Evolutionary conservation across 2,329 filamentous ascomycete species (phyloP), one percentile per base, ranked within the genome.

Genomic region (Gnomoniopsis sp.): DNA sequence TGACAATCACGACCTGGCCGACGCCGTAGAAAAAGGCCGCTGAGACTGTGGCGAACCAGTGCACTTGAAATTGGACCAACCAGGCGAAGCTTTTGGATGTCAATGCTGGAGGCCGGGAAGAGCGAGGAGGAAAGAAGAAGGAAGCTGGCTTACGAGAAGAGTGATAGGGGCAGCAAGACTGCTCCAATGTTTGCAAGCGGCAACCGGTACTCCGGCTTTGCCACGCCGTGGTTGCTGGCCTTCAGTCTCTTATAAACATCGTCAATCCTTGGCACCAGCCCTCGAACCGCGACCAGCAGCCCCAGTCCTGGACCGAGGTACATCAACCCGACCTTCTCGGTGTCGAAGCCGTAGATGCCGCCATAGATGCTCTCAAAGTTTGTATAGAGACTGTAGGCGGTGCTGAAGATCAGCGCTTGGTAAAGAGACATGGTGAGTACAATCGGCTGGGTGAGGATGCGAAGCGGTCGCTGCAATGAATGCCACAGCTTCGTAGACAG

Each of bases 1-100:
- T 77, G 63, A 83, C 84, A 1, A 76, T 72, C 6, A 78, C 72
- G 49, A 82, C 75, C 64, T 80, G 76, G 3, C 81, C 81, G 2
- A 76, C 67, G 0, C 79, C 78, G 57, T 84, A 77, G n/a, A 82
- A 74, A 0, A 70, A 66, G 4, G 77, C 79, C 8, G 82, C 82
- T 43, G 83, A 74, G 53, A 84, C 82, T 1, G 69, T 68, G 23
- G 68, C 63, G 3, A 71, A 66, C 69, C 68, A 71, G 51, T 70
- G 69, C 3, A 65, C n/a, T 11, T 64, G 61, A 2, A 51, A 51
- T 23, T 71, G 63, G 1, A 64, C 65, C 2, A 64, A 62, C 63
- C 67, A 68, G 14, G 69, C 69, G 38, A 65, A 71, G 23, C 46
- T 55, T 15, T 15, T 19, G 21, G 6, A n/a, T 36, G 8, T 7